Conservation (phyloP, 805 yeast genomes). For the Allodekkera sacchari region DNA sequence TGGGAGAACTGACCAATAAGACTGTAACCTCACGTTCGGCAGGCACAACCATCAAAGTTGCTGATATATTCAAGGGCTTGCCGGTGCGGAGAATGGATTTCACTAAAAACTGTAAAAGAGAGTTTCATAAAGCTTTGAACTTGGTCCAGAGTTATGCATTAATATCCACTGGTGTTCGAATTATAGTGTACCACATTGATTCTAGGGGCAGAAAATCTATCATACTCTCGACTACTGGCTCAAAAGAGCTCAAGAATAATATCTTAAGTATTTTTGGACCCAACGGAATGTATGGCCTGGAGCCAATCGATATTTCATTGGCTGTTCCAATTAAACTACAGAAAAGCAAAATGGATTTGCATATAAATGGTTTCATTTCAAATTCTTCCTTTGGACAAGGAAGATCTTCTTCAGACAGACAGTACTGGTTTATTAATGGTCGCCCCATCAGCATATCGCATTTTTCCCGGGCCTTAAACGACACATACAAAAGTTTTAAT, state of each 20-base stretch:
- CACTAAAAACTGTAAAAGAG: slow-evolving; percentile 56
- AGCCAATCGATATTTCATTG: slow-evolving; percentile 36
- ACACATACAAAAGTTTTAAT: slow-evolving; percentile 64
- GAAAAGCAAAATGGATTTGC: slow-evolving; percentile 25
- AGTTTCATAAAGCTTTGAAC: slow-evolving; percentile 59
- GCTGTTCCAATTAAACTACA: slow-evolving; percentile 25
- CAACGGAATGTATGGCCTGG: slow-evolving; percentile 49
- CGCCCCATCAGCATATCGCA: slow-evolving; percentile 62
- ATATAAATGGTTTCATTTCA: slow-evolving; percentile 58
- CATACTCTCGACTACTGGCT: slow-evolving; percentile 53
- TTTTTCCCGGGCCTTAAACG: slow-evolving; percentile 55
- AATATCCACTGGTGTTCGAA: slow-evolving; percentile 46
- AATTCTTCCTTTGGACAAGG: slow-evolving; percentile 75
- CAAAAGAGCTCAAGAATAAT: slow-evolving; percentile 40
- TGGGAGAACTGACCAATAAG: slow-evolving; percentile 40
- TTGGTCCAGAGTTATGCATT: slow-evolving; percentile 63
- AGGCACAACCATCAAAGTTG: slow-evolving; percentile 63
- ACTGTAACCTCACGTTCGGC: slow-evolving; percentile 39
- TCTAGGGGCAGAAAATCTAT: slow-evolving; percentile 40
- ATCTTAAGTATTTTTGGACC: slow-evolving; percentile 66
- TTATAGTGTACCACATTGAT: slow-evolving; percentile 49
- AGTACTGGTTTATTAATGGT: slow-evolving; percentile 61
- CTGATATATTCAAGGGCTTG: slow-evolving; percentile 52
- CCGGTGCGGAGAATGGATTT: slow-evolving; percentile 83
- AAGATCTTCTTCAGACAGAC: slow-evolving; percentile 65